These are phyloP conservation scores for Helianthus annuus DNA, from an alignment of 129 eudicot genomes.

Conservation along the genomic window DNA sequence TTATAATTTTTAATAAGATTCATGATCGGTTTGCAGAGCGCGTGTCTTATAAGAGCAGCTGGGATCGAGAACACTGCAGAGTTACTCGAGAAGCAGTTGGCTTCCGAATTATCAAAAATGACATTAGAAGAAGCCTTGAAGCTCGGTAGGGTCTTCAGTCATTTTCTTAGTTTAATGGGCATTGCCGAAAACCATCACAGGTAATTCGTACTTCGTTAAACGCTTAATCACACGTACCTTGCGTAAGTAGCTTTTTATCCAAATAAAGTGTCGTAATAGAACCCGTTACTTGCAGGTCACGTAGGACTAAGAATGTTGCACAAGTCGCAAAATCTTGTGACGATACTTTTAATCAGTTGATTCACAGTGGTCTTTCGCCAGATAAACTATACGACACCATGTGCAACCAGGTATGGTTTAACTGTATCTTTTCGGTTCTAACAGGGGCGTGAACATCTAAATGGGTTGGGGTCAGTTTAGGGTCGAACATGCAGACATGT, in stretches of 20 bases:
- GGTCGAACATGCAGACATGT: too few relatives aligned
- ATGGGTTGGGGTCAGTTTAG: too few relatives aligned
- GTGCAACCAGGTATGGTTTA: constrained; percentile 72
- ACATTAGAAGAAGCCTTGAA: constrained; percentile 72
- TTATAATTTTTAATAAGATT: background rate
- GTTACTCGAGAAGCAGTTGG: constrained; percentile 72
- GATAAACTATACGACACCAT: constrained; percentile 73
- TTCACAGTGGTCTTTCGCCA: constrained; percentile 79
- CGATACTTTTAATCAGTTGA: constrained; percentile 78
- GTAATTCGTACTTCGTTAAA: constrained; percentile 23
- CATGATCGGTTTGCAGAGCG: constrained; percentile 52
- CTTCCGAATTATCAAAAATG: constrained; percentile 71
- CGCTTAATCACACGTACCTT: background rate
- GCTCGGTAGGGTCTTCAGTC: constrained; percentile 79
- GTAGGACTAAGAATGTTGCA: constrained; percentile 51
- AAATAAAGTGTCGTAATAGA: background rate
- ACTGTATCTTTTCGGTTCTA: background rate
- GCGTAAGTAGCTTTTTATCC: background rate
- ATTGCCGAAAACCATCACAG: constrained; percentile 94
- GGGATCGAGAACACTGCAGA: constrained; percentile 86
- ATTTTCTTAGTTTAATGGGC: constrained; percentile 70
- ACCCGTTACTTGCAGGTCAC: constrained; percentile 52
- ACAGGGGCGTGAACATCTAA: background rate
- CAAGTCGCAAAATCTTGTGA: constrained; percentile 88
- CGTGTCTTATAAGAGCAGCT: constrained; percentile 70